These are phyloP conservation scores for Hypoxylon fuscum DNA, from an alignment of 495 filamentous ascomycete genomes.

Conservation along the genomic window DNA sequence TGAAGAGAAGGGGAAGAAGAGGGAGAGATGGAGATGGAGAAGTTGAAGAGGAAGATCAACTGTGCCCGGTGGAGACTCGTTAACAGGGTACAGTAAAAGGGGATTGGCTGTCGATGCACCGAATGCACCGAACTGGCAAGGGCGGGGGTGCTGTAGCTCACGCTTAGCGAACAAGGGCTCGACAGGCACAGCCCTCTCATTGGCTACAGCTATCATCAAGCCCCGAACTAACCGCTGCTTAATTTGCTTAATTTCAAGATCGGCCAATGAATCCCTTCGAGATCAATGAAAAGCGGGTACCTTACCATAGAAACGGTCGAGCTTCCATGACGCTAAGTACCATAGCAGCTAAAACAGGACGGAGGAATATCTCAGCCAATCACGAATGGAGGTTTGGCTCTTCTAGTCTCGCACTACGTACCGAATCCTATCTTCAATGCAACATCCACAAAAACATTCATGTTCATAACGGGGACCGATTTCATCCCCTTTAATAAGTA, in stretches of 20 bases:
- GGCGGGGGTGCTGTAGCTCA: slow-evolving; percentile 8
- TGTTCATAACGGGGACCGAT: too few species aligned
- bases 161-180: slow-evolving; percentile 8
- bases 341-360: slow-evolving; percentile 13
- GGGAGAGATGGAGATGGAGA: slow-evolving; percentile 30
- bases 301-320: slow-evolving; percentile 28
- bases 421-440: slow-evolving; percentile 21
- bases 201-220: slow-evolving; percentile 9
- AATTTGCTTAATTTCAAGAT: slow-evolving; percentile 39
- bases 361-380: slow-evolving; percentile 21
- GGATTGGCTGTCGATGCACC: slow-evolving; percentile 29
- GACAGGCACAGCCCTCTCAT: slow-evolving; percentile 36
- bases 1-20: slow-evolving; percentile 50
- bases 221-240: slow-evolving; percentile 34
- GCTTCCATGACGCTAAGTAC: slow-evolving; percentile 21
- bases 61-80: slow-evolving; percentile 11
- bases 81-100: neutral
- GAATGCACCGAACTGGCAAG: slow-evolving; percentile 6
- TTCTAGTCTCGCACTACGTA: slow-evolving; percentile 3
- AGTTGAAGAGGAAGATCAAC: slow-evolving; percentile 43
- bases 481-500: neutral
- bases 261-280: slow-evolving; percentile 18
- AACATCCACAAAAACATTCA: too few species aligned
- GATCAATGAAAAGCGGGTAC: slow-evolving; percentile 16
- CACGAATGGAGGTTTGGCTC: neutral